Evolutionary conservation across 139 green algal species (phyloP), one percentile per base, ranked within the genome.

Genomic region (Chlamydomonas sphaeroides): DNA sequence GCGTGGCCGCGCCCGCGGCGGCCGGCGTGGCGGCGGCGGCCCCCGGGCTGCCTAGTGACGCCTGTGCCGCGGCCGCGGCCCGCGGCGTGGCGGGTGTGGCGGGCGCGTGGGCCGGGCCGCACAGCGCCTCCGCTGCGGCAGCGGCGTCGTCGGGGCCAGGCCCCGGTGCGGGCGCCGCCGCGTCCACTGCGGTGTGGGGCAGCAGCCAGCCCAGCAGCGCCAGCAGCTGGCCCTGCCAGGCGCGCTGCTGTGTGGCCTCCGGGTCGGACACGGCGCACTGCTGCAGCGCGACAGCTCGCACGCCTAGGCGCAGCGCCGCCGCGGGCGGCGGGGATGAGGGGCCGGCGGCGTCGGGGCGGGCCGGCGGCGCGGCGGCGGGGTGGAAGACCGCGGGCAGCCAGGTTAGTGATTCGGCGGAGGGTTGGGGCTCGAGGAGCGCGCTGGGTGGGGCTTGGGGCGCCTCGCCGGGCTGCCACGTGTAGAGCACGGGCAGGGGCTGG

Each of bases 201-300:
- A 82, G 75, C 42, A 82, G 75, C 75, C 75, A 82, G 61, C 36
- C 20, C 28, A 82, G 75, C 42, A 82, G 62, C 23, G 72, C 61
- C 32, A 82, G 42, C 62, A 82, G 42, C 45, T 80, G 57, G 15
- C 11, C 39, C 75, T 82, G 75, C 75, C 75, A 82, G 5, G 7
- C 32, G 2, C 45, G 59, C 62, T 72, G 61, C 59, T 65, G 61
- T 20, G 30, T 33, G 75, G 72, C 75, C 41, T 82, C 75, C 42
- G 75, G 75, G 62, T 82, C n/a, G 2, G 15, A 33, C 25, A 56
- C 32, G 8, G 11, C 63, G 41, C 72, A 21, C 5, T 45, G 62
- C 25, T 49, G 32, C 42, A 82, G 61, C 0, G 75, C 75, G 10
- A 32, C 41, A 0, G 32, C 8, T 5, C 23, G n/a, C 7, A 82